Evolutionary conservation across 1,284 basidiomycete species (phyloP).

Genomic region (Boletus hoseneyae): DNA sequence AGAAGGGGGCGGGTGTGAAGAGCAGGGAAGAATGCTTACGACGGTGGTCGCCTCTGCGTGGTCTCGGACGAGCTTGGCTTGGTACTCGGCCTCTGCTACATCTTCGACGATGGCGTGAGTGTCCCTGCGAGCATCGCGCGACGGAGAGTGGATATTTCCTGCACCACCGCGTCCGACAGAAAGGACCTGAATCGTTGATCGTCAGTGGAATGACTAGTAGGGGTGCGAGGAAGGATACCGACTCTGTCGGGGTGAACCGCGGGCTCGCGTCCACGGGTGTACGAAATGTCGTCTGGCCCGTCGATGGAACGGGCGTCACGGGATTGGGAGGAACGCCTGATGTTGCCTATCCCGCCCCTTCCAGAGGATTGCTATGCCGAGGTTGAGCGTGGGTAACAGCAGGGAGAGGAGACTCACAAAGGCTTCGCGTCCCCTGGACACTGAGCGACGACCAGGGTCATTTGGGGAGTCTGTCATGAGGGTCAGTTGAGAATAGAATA

Average conservation of each 20-base stretch:
- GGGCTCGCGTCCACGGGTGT: slow-evolving; percentile 56
- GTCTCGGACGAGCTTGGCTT: slow-evolving; percentile 44
- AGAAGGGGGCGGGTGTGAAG: background rate
- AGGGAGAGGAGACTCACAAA: slow-evolving; percentile 29
- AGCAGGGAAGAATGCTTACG: slow-evolving; percentile 32
- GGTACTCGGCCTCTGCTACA: slow-evolving; percentile 30
- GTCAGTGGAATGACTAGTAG: background rate
- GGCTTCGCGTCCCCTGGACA: slow-evolving; percentile 42
- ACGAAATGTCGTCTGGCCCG: slow-evolving; percentile 41
- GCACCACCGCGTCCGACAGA: slow-evolving; percentile 74
- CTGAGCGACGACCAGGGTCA: slow-evolving; percentile 33
- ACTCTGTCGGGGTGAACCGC: slow-evolving; percentile 35
- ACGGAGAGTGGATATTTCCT: slow-evolving; percentile 75
- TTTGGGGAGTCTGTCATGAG: slow-evolving; percentile 26
- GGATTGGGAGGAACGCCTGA: slow-evolving; percentile 46
- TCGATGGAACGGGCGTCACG: slow-evolving; percentile 35
- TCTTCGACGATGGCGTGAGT: slow-evolving; percentile 32
- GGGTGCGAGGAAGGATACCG: slow-evolving; percentile 6
- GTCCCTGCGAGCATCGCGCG: slow-evolving; percentile 40
- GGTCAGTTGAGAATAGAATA: slow-evolving; percentile 6
- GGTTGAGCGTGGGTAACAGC: background rate
- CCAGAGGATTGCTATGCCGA: slow-evolving; percentile 51
- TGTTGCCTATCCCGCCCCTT: slow-evolving; percentile 67
- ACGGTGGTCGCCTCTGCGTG: slow-evolving; percentile 37
- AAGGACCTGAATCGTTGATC: slow-evolving; percentile 36